Evolutionary conservation across 2,329 filamentous ascomycete species (phyloP).

Genomic region (Fusarium fujikuroi): DNA sequence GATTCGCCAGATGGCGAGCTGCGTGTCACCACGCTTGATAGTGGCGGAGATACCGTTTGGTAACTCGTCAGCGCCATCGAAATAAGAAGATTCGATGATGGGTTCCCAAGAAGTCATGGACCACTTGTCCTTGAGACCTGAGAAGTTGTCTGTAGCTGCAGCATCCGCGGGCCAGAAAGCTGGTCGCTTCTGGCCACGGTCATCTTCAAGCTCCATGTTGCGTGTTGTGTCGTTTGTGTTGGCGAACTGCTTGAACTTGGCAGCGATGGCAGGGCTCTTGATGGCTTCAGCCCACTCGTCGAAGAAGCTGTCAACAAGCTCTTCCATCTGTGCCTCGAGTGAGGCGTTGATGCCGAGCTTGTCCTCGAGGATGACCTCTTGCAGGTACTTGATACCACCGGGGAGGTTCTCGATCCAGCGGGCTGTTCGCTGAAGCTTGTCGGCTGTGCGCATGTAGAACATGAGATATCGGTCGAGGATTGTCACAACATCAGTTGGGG

Average conservation of each 20-base stretch:
- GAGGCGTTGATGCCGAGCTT: constrained; percentile 86
- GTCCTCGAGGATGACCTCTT: constrained; percentile 85
- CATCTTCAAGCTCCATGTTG: constrained; percentile 75
- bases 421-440: constrained; percentile 88
- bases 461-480: constrained; percentile 90
- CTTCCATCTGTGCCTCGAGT: constrained; percentile 88
- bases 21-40: constrained; percentile 88
- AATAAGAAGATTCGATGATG: constrained; percentile 75
- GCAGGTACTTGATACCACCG: constrained; percentile 84
- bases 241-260: constrained; percentile 82
- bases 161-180: constrained; percentile 80
- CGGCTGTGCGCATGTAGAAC: constrained; percentile 93
- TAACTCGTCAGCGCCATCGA: constrained; percentile 69
- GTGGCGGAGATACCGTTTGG: constrained; percentile 80
- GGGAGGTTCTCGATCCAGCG: constrained; percentile 88
- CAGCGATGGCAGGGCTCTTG: constrained; percentile 71
- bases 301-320: constrained; percentile 84
- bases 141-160: constrained; percentile 76
- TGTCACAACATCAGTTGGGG: constrained; percentile 82
- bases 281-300: constrained; percentile 92
- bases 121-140: constrained; percentile 71
- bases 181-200: constrained; percentile 79
- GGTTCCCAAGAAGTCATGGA: constrained; percentile 77
- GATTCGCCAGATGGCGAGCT: constrained; percentile 87
- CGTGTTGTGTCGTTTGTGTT: constrained; percentile 80